Evolutionary conservation across 148 eudicot genomes (phyloP).

Genomic region (Selenicereus undatus): DNA sequence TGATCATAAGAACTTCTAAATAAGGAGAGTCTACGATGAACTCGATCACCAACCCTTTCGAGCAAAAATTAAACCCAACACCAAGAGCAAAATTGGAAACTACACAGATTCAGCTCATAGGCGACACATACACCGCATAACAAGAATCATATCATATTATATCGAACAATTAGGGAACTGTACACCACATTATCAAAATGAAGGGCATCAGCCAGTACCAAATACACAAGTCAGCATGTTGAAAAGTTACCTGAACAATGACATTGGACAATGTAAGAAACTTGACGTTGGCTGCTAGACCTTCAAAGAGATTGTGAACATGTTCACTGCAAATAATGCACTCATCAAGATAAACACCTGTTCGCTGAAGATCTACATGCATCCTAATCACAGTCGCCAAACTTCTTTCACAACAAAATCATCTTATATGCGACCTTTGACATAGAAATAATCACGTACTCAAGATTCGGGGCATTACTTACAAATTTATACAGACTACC

Average conservation of each 20-base stretch:
- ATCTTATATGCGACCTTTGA: slow-evolving; percentile 29
- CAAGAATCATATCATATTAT: not conserved
- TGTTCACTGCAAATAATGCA: slow-evolving; percentile 4
- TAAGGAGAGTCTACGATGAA: slow-evolving; percentile 16
- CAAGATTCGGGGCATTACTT: slow-evolving; percentile 21
- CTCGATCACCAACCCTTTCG: slow-evolving; percentile 19
- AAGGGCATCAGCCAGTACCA: not conserved
- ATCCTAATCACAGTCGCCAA: slow-evolving; percentile 15
- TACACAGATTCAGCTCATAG: slow-evolving; percentile 15
- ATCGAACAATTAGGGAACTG: not conserved
- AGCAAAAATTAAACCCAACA: slow-evolving; percentile 20
- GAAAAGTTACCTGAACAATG: slow-evolving; percentile 20
- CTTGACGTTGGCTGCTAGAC: slow-evolving; percentile 14
- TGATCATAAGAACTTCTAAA: slow-evolving; percentile 15
- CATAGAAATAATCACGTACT: slow-evolving; percentile 22
- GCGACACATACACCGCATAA: slow-evolving; percentile 9
- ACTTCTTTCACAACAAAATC: slow-evolving; percentile 16
- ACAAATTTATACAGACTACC: slow-evolving; percentile 20
- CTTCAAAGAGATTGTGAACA: slow-evolving; percentile 20
- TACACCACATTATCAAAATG: not conserved
- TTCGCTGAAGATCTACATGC: slow-evolving; percentile 20
- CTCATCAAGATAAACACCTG: slow-evolving; percentile 1
- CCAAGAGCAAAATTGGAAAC: slow-evolving; percentile 21
- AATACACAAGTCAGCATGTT: not conserved
- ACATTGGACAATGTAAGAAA: slow-evolving; percentile 14